Percentiles rank a stretch among this genome's conserved stretches.
These are phyloP conservation scores for Sphaerulina vaccinii DNA, from an alignment of 2,329 filamentous ascomycete genomes.

Conservation along the genomic window DNA sequence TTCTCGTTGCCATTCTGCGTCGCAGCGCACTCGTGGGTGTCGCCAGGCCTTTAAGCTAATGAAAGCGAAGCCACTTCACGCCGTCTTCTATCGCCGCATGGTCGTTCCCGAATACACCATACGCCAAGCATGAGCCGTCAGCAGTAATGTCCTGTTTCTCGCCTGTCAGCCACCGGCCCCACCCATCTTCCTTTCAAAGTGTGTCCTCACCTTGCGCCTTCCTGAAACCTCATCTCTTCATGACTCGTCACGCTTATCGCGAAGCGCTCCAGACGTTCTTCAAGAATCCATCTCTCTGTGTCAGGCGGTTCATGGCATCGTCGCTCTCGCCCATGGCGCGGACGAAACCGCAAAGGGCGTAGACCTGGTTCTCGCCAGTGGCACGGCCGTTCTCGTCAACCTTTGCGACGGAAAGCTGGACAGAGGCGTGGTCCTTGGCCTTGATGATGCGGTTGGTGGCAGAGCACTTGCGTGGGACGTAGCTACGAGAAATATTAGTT, in stretches of 20 bases:
- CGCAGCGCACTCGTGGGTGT: slow-evolving; percentile 13
- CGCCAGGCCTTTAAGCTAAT: slow-evolving; percentile 11
- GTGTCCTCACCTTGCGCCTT: slow-evolving; percentile 5
- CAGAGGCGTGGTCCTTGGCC: slow-evolving; percentile 98
- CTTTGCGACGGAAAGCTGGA: slow-evolving; percentile 96
- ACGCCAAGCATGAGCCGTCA: slow-evolving; percentile 16
- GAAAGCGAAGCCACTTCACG: slow-evolving; percentile 11
- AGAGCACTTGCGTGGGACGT: slow-evolving; percentile 98
- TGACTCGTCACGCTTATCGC: slow-evolving; percentile 44
- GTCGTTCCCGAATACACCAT: slow-evolving; percentile 9
- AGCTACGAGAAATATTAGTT: slow-evolving; percentile 56
- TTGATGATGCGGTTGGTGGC: slow-evolving; percentile 99
- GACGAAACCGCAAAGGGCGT: slow-evolving; percentile 96
- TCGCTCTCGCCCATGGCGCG: slow-evolving; percentile 97
- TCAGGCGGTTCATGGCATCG: slow-evolving; percentile 90
- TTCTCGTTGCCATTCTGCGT: slow-evolving; percentile 7
- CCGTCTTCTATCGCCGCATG: slow-evolving; percentile 1
- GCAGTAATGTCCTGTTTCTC: slow-evolving; percentile 7
- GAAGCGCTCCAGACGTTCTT: slow-evolving; percentile 92
- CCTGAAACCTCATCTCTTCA: background rate
- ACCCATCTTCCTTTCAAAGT: background rate
- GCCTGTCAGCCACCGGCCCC: background rate
- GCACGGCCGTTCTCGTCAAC: slow-evolving; percentile 98
- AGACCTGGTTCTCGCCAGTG: slow-evolving; percentile 95
- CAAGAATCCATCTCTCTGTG: slow-evolving; percentile 93